Evolutionary conservation across 2,329 filamentous ascomycete genomes (phyloP), one percentile per base, ranked within the genome.

Genomic region (Intubia oerlemansii): DNA sequence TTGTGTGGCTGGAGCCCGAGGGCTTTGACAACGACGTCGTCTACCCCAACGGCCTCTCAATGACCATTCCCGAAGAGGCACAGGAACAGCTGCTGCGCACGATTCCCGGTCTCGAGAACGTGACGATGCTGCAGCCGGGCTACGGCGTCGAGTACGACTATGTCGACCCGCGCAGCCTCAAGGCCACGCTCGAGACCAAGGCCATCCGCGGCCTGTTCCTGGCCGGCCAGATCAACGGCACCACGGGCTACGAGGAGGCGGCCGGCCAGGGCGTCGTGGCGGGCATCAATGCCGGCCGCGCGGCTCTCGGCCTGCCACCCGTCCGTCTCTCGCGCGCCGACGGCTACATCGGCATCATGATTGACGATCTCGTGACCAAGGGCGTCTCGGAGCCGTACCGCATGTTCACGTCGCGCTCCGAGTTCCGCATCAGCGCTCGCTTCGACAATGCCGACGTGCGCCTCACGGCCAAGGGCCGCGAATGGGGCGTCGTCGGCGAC

Each of bases 141-240:
- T 98, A 98, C 43, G 88, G 88, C 7, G 88, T 98, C 2, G 88
- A 98, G 48, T 98, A 98, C 49, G 88, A 95, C 53, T 98, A 98
- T 48, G 80, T 98, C 12, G 88, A 98, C 45, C 88, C 88, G 12
- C 74, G 88, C 29, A 76, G 77, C 40, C 60, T 98, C 4, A 75
- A 73, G 38, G 69, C 77, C n/a, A 88, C 84, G 0, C 65, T 98
- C 7, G 88, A 98, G 50, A 95, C 88, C 2, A 98, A 95, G 50
- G 63, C 75, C 14, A 92, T 98, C 36, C 58, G 59, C 7, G 88
- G 88, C 1, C 65, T 98, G 10, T 98, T 78, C 52, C 62, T 98
- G 18, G 88, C 88, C 0, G 88, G 88, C 4, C 88, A 98, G 48
- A 93, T 98, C 49, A 98, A 98, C 48, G 88, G 88, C 25, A 98